A percentile compares a stretch with the other conserved stretches of the same genome.
These are phyloP conservation scores for Barnettozyma californica DNA, from an alignment of 805 yeast genomes.

Conservation along the genomic window DNA sequence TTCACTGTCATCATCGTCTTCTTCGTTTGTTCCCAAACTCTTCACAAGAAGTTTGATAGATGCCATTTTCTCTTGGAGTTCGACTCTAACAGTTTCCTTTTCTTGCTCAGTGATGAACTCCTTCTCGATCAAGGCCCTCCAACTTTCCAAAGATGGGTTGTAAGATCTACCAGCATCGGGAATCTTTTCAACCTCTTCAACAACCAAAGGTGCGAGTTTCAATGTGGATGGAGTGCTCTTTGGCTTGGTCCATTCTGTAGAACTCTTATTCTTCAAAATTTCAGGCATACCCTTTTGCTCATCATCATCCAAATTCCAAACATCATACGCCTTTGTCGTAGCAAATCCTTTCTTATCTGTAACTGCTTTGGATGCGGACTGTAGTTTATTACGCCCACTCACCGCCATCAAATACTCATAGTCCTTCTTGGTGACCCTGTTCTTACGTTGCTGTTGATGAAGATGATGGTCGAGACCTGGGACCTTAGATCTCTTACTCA, in stretches of 20 bases:
- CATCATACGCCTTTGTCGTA: constrained; percentile 48
- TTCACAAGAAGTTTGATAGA: constrained; percentile 62
- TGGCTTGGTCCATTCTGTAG: constrained; percentile 47
- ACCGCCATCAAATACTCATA: constrained; percentile 59
- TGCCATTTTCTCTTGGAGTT: constrained; percentile 56
- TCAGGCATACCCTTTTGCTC: constrained; percentile 32
- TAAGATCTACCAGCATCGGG: constrained; percentile 91
- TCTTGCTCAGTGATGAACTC: constrained; percentile 65
- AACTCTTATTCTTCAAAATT: constrained; percentile 33
- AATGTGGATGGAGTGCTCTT: constrained; percentile 51
- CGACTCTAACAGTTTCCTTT: constrained; percentile 58
- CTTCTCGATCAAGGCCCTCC: constrained; percentile 65
- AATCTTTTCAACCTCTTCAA: constrained; percentile 43
- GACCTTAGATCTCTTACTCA: constrained; percentile 72
- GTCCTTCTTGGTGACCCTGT: constrained; percentile 56
- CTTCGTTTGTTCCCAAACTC: constrained; percentile 55
- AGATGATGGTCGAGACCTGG: constrained; percentile 45
- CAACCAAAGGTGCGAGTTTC: constrained; percentile 44
- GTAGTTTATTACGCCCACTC: constrained; percentile 68
- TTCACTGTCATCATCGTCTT: constrained; percentile 36
- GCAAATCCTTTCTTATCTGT: constrained; percentile 63
- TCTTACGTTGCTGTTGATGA: constrained; percentile 29
- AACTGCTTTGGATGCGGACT: constrained; percentile 43
- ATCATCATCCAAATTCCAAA: constrained; percentile 51
- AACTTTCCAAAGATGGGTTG: constrained; percentile 79